phyloP scores from a whole-genome alignment of 768 basidiomycete species.

The Tricholoma matsutake region DNA sequence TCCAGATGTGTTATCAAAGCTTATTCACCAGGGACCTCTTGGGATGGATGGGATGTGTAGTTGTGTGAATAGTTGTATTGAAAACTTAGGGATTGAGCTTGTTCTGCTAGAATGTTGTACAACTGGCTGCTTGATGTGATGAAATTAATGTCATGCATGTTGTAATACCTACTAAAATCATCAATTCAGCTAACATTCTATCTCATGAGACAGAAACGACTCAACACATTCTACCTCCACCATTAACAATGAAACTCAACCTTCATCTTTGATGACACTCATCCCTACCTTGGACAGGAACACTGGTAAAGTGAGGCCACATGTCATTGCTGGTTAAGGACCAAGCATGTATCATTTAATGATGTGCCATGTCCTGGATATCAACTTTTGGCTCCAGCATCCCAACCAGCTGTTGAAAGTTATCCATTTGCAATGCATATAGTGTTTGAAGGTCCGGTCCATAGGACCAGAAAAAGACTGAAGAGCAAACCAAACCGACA shows the following conservation, averaged over 20 bases:
- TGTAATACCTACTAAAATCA: no score
- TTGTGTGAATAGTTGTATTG: constrained; percentile 3
- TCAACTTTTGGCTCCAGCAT: not conserved
- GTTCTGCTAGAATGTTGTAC: constrained; percentile 10
- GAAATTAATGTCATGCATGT: not conserved
- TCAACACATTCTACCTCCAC: no score
- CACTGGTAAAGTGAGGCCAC: not conserved
- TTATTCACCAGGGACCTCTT: not conserved
- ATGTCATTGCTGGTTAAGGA: not conserved
- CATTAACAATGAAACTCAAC: no score
- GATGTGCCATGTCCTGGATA: not conserved
- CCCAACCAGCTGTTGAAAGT: not conserved
- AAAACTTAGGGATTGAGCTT: constrained; percentile 4
- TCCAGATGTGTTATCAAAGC: not conserved
- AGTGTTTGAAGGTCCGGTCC: no score
- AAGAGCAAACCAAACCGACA: no score
- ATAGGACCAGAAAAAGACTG: no score
- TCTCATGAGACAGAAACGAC: no score
- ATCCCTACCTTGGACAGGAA: not conserved
- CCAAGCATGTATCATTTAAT: no score
- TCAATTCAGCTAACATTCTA: no score
- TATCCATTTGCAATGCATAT: constrained; percentile 7
- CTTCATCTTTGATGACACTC: no score
- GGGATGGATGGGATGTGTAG: constrained; percentile 1
- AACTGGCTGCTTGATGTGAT: constrained; percentile 9